Percentiles rank a stretch among this genome's conserved stretches.
These are phyloP conservation scores for Solanum arcanum DNA, from an alignment of 257 asterid genomes.

Conservation along the genomic window DNA sequence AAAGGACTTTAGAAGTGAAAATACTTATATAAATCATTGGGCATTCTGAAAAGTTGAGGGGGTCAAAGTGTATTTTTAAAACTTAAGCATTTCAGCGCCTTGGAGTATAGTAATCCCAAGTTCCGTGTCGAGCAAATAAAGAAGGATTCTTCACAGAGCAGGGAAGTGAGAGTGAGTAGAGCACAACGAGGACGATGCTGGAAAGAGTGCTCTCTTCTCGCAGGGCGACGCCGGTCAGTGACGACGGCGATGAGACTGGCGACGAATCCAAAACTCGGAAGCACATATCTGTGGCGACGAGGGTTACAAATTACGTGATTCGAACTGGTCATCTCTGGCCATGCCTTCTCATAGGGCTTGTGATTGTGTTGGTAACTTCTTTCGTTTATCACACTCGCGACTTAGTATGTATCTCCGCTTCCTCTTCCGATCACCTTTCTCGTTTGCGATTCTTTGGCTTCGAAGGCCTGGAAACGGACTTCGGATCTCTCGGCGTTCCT, in stretches of 20 bases:
- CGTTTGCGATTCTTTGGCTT: slow-evolving; percentile 76
- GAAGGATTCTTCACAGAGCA: neutral
- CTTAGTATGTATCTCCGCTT: slow-evolving; percentile 79
- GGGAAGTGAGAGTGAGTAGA: neutral
- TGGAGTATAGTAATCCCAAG: neutral
- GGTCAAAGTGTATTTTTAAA: neutral
- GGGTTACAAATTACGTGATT: slow-evolving; percentile 48
- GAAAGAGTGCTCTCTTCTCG: slow-evolving; percentile 76
- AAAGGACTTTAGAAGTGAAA: neutral
- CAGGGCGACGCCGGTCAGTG: slow-evolving; percentile 46
- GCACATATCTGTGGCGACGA: slow-evolving; percentile 33
- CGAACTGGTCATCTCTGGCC: slow-evolving; percentile 81
- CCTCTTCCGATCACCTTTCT: slow-evolving; percentile 58
- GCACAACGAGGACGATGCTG: slow-evolving; percentile 32
- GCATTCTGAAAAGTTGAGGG: neutral
- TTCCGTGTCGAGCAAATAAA: neutral
- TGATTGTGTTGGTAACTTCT: slow-evolving; percentile 34
- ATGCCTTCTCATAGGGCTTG: slow-evolving; percentile 34
- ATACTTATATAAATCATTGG: neutral
- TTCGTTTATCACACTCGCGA: slow-evolving; percentile 45
- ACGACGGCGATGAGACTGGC: slow-evolving; percentile 36
- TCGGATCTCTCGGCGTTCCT: slow-evolving; percentile 96
- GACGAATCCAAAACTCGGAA: slow-evolving; percentile 83
- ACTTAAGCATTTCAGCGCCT: neutral
- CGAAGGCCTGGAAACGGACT: slow-evolving; percentile 71